Evolutionary conservation across 441 rosid genomes (phyloP).

Genomic region (Pelargonium fulgidum): DNA sequence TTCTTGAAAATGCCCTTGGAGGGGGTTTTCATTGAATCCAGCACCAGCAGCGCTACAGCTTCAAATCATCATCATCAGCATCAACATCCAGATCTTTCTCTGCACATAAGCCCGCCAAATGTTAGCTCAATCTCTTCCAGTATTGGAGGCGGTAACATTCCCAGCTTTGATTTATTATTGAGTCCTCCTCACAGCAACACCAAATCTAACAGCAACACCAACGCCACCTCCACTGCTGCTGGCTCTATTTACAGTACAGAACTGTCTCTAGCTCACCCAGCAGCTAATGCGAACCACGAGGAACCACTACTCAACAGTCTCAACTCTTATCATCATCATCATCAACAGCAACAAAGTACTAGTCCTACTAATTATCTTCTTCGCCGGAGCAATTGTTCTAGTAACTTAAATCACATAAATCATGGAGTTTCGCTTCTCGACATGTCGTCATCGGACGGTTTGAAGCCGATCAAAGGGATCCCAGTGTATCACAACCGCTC

Average conservation of each 20-base stretch:
- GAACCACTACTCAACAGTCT: neutral
- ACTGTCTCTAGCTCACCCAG: slow-evolving; percentile 55
- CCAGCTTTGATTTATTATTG: no score
- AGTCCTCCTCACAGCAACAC: no score
- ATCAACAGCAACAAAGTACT: slow-evolving; percentile 8
- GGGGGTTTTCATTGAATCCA: slow-evolving; percentile 47
- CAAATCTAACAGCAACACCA: slow-evolving; percentile 27
- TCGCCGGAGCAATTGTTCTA: no score
- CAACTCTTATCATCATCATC: slow-evolving; percentile 17
- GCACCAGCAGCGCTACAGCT: slow-evolving; percentile 21
- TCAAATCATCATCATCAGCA: no score
- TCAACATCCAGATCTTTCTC: slow-evolving; percentile 57
- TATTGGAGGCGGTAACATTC: no score
- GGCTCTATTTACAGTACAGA: slow-evolving; percentile 26
- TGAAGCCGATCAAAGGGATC: slow-evolving; percentile 70
- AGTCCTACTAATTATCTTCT: no score
- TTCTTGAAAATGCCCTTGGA: slow-evolving; percentile 40
- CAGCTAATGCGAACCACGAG: neutral
- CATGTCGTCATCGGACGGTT: slow-evolving; percentile 28
- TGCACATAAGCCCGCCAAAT: slow-evolving; percentile 66
- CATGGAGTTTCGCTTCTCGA: slow-evolving; percentile 35
- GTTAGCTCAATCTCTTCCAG: neutral
- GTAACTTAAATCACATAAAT: slow-evolving; percentile 10
- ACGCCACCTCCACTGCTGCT: no score
- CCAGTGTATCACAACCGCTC: slow-evolving; percentile 71